A percentile compares a stretch with the other conserved stretches of the same genome.
These are phyloP conservation scores for Stephania cephalantha DNA, from an alignment of 164 flowering plant genomes.

Conservation along the genomic window DNA sequence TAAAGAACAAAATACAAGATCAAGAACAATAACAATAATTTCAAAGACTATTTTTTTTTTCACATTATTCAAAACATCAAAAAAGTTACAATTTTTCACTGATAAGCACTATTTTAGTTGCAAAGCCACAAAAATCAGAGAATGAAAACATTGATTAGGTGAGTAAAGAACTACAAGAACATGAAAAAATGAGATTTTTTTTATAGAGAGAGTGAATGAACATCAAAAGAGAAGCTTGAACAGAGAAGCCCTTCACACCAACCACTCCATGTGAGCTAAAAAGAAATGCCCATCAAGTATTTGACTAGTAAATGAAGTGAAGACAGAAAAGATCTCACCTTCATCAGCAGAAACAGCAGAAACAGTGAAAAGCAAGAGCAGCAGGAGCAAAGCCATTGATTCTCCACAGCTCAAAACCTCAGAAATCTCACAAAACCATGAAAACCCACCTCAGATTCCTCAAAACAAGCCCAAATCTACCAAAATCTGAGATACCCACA, in stretches of 20 bases:
- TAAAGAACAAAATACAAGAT: not conserved
- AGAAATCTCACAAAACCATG: not conserved
- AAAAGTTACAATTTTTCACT: not conserved
- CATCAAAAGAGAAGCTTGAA: not conserved
- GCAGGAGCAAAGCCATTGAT: conserved; percentile 28
- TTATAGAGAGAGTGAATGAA: not conserved
- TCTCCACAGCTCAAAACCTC: conserved; percentile 2
- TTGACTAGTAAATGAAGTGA: not conserved
- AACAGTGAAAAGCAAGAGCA: conserved; percentile 33
- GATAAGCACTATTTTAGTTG: not conserved
- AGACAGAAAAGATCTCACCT: conserved; percentile 28
- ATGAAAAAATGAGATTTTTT: not conserved
- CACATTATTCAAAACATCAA: not conserved
- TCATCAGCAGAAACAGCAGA: conserved; percentile 42
- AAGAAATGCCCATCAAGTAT: not conserved
- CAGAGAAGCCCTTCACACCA: not conserved
- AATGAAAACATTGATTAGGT: not conserved
- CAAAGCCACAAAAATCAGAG: not conserved
- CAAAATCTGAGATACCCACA: not conserved
- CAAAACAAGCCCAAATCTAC: conserved; percentile 1
- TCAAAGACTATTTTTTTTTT: not conserved
- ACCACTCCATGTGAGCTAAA: not conserved
- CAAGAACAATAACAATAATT: not conserved
- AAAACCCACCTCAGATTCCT: conserved; percentile 3
- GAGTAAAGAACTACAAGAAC: not conserved